Conservation (phyloP, 768 basidiomycete genomes). For the Russula emetica region DNA sequence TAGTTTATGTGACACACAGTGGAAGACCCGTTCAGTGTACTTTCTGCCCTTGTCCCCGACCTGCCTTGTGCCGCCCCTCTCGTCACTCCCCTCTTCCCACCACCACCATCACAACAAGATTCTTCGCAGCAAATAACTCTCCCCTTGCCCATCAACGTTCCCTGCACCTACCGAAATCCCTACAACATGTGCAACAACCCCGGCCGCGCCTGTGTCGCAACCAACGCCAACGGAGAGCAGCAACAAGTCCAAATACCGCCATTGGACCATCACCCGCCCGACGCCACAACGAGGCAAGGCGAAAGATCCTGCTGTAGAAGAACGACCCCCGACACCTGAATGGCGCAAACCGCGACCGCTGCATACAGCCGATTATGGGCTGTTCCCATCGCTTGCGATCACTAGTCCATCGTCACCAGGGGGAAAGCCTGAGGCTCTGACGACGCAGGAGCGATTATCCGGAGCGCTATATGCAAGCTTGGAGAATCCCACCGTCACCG, state of each 20-base stretch:
- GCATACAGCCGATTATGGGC: constrained; percentile 57
- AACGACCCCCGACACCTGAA: constrained; percentile 36
- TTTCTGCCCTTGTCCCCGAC: constrained; percentile 61
- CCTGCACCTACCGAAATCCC: constrained; percentile 34
- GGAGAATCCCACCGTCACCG: constrained; percentile 16
- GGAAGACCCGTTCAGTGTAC: constrained; percentile 72
- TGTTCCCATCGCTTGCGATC: constrained; percentile 47
- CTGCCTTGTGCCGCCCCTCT: constrained; percentile 51
- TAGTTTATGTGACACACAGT: constrained; percentile 40
- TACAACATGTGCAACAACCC: background rate
- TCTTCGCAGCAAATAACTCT: constrained; percentile 29
- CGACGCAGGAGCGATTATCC: constrained; percentile 34
- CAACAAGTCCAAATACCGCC: constrained; percentile 41
- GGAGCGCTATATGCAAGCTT: constrained; percentile 28
- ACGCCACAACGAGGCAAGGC: constrained; percentile 44
- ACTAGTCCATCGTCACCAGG: constrained; percentile 20
- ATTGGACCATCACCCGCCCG: constrained; percentile 60
- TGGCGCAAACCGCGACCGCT: constrained; percentile 53
- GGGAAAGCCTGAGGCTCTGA: constrained; percentile 28
- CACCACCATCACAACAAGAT: constrained; percentile 30
- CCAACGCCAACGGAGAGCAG: background rate
- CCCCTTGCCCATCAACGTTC: constrained; percentile 31
- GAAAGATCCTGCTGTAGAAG: constrained; percentile 50
- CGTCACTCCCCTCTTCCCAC: constrained; percentile 52
- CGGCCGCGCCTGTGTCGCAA: constrained; percentile 11